These are phyloP conservation scores for Colletotrichum truncatum DNA, from an alignment of 2,329 filamentous ascomycete genomes.

Conservation along the genomic window DNA sequence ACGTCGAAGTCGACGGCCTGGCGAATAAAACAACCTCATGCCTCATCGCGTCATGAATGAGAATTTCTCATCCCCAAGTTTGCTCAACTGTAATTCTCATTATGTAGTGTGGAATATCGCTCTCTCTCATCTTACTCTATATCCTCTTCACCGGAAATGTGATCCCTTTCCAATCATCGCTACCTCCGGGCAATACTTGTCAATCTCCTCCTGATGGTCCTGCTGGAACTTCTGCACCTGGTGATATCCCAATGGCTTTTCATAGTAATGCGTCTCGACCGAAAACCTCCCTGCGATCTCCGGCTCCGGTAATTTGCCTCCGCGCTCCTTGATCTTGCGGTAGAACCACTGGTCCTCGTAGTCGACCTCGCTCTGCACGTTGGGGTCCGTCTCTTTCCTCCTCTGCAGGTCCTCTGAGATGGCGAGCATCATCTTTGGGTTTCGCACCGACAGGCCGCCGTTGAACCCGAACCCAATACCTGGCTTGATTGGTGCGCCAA, in stretches of 20 bases:
- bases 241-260: constrained; percentile 38
- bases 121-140: not conserved
- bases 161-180: constrained; percentile 25
- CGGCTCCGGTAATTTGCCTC: constrained; percentile 32
- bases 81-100: no score
- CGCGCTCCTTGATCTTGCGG: constrained; percentile 32
- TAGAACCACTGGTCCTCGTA: constrained; percentile 40
- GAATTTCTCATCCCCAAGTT: no score
- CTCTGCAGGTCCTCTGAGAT: constrained; percentile 27
- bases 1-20: no score
- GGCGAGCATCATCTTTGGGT: constrained; percentile 37
- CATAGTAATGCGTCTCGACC: constrained; percentile 36
- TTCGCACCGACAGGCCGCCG: constrained; percentile 43
- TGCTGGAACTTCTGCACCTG: constrained; percentile 35
- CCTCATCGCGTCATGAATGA: no score
- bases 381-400: not conserved
- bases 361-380: not conserved
- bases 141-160: not conserved
- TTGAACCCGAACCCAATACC: constrained; percentile 39
- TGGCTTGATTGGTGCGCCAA: constrained; percentile 41
- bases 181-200: constrained; percentile 41
- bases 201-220: constrained; percentile 36
- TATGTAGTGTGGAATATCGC: no score
- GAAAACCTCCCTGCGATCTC: constrained; percentile 36
- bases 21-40: no score